phyloP scores from a whole-genome alignment of 306 rosid genomes.

The Cicer cuneatum region DNA sequence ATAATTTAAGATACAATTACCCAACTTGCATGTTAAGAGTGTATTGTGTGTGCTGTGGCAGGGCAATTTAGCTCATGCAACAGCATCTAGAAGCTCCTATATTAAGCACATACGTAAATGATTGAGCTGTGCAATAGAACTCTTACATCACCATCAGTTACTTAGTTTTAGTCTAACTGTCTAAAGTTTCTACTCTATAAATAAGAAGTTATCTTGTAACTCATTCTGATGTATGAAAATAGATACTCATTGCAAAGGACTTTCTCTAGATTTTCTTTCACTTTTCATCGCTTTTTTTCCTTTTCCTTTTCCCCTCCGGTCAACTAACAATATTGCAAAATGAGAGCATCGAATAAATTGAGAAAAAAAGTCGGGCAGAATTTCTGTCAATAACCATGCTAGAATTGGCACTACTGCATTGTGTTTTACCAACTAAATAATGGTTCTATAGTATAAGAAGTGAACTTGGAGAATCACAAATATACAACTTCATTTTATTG shows the following conservation, averaged over 20 bases:
- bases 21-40: background rate
- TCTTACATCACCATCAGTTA: background rate
- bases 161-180: background rate
- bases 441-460: constrained; percentile 13
- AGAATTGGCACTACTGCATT: background rate
- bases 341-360: constrained; percentile 8
- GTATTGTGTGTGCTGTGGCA: background rate
- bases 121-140: background rate
- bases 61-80: background rate
- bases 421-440: constrained; percentile 17
- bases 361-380: background rate
- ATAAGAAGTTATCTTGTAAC: constrained; percentile 7
- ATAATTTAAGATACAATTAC: constrained; percentile 31
- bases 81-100: background rate
- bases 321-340: background rate
- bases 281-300: background rate
- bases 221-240: constrained; percentile 3
- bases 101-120: background rate
- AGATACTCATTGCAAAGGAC: background rate
- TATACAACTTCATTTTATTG: constrained; percentile 12
- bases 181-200: background rate
- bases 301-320: background rate
- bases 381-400: constrained; percentile 8
- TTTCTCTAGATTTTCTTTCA: background rate
- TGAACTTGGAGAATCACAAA: constrained; percentile 10